phyloP scores from a whole-genome alignment of 169 alveolate genomes.

The Plasmodium falciparum region DNA sequence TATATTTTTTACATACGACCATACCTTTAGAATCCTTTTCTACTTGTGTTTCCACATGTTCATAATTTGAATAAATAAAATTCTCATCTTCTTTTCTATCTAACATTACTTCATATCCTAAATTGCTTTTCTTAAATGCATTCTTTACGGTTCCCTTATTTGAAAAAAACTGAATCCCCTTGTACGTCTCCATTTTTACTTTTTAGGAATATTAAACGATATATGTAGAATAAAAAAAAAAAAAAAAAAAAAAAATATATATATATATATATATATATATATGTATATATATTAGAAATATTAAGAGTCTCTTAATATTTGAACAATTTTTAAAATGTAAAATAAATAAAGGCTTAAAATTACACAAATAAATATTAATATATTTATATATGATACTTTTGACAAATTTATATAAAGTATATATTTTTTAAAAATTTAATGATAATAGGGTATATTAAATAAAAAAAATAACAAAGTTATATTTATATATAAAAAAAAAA shows the following conservation, averaged over 20 bases:
- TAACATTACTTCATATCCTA: constrained; percentile 2
- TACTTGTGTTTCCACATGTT: constrained; percentile 48
- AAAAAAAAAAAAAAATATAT: background rate
- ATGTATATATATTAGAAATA: background rate
- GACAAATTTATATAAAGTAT: too few relatives aligned
- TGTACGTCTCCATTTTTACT: constrained; percentile 18
- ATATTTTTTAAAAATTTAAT: too few relatives aligned
- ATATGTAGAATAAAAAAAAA: background rate
- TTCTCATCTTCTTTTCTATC: constrained; percentile 29
- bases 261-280: background rate
- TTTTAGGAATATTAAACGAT: background rate
- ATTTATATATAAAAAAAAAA: too few relatives aligned
- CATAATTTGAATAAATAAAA: constrained; percentile 34
- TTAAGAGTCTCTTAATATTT: too few relatives aligned
- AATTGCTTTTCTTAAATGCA: constrained; percentile 3
- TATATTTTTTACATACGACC: constrained; percentile 31
- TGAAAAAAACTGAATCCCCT: constrained; percentile 14
- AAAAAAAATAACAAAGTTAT: too few relatives aligned
- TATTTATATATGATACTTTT: too few relatives aligned
- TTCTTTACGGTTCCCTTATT: background rate
- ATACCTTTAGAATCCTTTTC: constrained; percentile 6
- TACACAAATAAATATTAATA: too few relatives aligned
- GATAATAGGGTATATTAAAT: too few relatives aligned
- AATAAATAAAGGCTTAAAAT: too few relatives aligned
- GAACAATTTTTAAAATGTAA: too few relatives aligned